Conservation (phyloP, 257 asterid genomes). For the Penstemon newberryi region DNA sequence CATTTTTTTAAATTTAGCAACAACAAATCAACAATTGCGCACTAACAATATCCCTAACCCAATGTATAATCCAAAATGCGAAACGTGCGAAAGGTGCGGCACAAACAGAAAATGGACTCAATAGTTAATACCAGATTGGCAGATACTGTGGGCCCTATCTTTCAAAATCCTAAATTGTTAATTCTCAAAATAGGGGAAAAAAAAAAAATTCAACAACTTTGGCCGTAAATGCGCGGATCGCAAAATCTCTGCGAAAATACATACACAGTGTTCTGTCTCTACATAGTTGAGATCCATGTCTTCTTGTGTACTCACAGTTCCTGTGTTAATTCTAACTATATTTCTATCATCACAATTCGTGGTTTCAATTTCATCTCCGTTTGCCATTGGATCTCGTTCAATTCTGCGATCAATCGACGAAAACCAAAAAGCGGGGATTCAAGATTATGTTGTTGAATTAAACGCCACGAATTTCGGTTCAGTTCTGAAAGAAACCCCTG, state of each 20-base stretch:
- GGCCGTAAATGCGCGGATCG: too few species aligned
- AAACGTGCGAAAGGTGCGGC: too few species aligned
- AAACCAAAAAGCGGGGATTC: slow-evolving; percentile 31
- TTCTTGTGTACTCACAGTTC: slow-evolving; percentile 30
- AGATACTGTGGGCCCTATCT: too few species aligned
- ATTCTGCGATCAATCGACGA: slow-evolving; percentile 58
- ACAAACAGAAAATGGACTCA: too few species aligned
- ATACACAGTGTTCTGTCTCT: slow-evolving; percentile 26
- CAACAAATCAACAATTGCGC: too few species aligned
- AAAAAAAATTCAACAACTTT: too few species aligned
- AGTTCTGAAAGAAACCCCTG: slow-evolving; percentile 67
- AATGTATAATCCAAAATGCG: too few species aligned
- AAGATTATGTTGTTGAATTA: slow-evolving; percentile 67
- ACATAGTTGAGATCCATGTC: background rate
- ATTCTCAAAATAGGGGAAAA: too few species aligned
- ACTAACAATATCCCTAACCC: too few species aligned
- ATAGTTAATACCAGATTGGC: too few species aligned
- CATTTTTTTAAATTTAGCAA: too few species aligned
- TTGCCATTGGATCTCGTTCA: slow-evolving; percentile 57
- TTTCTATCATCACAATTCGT: slow-evolving; percentile 24
- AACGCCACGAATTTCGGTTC: slow-evolving; percentile 70
- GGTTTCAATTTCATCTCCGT: slow-evolving; percentile 32
- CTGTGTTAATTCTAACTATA: slow-evolving; percentile 38
- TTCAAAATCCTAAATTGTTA: too few species aligned
- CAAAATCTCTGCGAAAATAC: slow-evolving; percentile 24